Evolutionary conservation across 2,329 filamentous ascomycete species (phyloP).

Genomic region (Colletotrichum chlorophyti): DNA sequence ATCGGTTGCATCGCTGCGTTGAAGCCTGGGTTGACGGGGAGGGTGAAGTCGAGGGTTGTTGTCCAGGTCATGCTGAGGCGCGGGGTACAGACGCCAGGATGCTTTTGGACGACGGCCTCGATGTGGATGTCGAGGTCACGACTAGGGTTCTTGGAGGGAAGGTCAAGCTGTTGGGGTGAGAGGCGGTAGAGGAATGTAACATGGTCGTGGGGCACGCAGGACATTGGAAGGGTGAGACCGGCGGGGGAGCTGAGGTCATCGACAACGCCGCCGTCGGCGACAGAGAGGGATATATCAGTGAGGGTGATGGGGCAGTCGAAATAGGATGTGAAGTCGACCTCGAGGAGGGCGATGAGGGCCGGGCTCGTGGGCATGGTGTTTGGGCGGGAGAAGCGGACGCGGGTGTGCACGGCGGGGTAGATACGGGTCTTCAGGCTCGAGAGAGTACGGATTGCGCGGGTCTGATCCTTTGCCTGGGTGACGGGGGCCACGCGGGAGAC

Average conservation of each 20-base stretch:
- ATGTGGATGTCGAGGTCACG: constrained; percentile 67
- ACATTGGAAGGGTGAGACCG: constrained; percentile 61
- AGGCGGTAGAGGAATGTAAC: constrained; percentile 77
- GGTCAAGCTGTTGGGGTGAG: constrained; percentile 53
- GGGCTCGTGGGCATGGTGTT: constrained; percentile 63
- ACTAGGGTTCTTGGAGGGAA: constrained; percentile 50
- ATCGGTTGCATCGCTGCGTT: constrained; percentile 61
- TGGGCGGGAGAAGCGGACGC: constrained; percentile 74
- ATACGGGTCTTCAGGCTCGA: constrained; percentile 69
- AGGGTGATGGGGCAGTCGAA: constrained; percentile 72
- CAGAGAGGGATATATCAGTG: constrained; percentile 61
- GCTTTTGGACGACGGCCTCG: constrained; percentile 62
- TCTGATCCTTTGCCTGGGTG: constrained; percentile 65
- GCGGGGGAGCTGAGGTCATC: constrained; percentile 60
- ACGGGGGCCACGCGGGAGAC: constrained; percentile 78
- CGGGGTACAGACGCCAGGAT: constrained; percentile 65
- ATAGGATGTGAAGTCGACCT: constrained; percentile 76
- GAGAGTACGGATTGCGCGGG: constrained; percentile 69
- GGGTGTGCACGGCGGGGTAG: constrained; percentile 73
- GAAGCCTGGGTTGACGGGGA: constrained; percentile 69
- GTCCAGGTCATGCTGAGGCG: constrained; percentile 71
- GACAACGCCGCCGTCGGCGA: constrained; percentile 66
- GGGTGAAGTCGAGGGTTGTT: constrained; percentile 72
- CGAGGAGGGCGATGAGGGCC: constrained; percentile 72
- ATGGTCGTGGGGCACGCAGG: constrained; percentile 75